Evolutionary conservation across 305 asterid genomes (phyloP).

Genomic region (Fraxinus dipetala): DNA sequence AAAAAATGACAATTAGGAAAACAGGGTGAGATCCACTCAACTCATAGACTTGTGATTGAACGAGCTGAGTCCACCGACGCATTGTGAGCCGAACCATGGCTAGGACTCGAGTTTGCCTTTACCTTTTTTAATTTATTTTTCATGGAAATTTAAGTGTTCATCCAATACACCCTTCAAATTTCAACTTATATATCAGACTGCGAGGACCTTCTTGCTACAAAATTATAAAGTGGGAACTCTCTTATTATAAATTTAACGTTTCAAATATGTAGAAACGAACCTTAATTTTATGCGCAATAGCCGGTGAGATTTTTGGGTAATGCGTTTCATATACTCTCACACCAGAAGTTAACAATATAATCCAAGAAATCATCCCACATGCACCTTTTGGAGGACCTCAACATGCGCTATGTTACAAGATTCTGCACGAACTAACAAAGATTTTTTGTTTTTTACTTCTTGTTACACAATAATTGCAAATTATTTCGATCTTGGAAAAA

Average conservation of each 20-base stretch:
- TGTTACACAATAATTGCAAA: slow-evolving; percentile 24
- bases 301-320: not conserved
- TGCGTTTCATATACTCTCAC: not conserved
- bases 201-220: not conserved
- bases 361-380: not conserved
- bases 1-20: not conserved
- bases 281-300: not conserved
- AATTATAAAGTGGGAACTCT: not conserved
- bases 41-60: not conserved
- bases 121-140: not conserved
- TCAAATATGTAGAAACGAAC: not conserved
- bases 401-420: slow-evolving; percentile 29
- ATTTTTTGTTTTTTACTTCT: slow-evolving; percentile 32
- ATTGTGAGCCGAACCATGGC: not conserved
- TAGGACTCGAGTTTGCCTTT: not conserved
- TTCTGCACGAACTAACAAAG: slow-evolving; percentile 23
- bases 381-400: slow-evolving; percentile 20
- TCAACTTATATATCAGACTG: not conserved
- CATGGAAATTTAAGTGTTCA: not conserved
- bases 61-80: not conserved
- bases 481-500: slow-evolving; percentile 18
- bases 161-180: not conserved
- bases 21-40: not conserved
- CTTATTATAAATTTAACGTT: not conserved
- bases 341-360: not conserved